These are phyloP conservation scores for Tulasnella sp. DNA, from an alignment of 768 basidiomycete species.

Conservation along the genomic window DNA sequence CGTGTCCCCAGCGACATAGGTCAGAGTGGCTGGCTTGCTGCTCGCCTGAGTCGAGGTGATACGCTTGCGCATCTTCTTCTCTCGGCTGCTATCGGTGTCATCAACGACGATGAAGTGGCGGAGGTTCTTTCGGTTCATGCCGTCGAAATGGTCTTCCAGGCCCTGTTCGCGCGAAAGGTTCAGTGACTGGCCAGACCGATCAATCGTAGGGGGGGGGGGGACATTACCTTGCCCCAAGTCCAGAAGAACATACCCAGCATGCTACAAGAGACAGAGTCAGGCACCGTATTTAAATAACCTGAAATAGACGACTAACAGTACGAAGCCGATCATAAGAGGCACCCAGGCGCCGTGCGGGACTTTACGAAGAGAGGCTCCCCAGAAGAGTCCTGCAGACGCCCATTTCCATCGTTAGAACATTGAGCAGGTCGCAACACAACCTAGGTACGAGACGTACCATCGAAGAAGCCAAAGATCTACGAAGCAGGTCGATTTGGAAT, in stretches of 20 bases:
- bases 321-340: slow-evolving; percentile 58
- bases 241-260: slow-evolving; percentile 59
- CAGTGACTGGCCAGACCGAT: not conserved
- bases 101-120: slow-evolving; percentile 56
- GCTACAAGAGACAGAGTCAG: slow-evolving; percentile 39
- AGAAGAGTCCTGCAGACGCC: slow-evolving; percentile 53
- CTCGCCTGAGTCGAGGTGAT: not conserved
- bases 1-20: slow-evolving; percentile 22
- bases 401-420: not conserved
- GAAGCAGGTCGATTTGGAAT: not conserved
- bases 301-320: slow-evolving; percentile 48
- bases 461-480: slow-evolving; percentile 63
- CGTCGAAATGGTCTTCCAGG: slow-evolving; percentile 66
- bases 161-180: slow-evolving; percentile 40
- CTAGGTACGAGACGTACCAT: slow-evolving; percentile 45
- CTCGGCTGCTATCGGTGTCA: slow-evolving; percentile 39
- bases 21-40: not conserved
- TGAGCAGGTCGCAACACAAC: not conserved
- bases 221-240: slow-evolving; percentile 62
- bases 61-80: slow-evolving; percentile 25
- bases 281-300: not conserved
- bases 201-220: not conserved
- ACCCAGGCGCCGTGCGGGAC: slow-evolving; percentile 71
- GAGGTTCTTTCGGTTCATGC: slow-evolving; percentile 57
- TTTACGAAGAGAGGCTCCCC: slow-evolving; percentile 65